Conservation (phyloP, 139 green algal genomes). For the Trebouxia sp. region DNA sequence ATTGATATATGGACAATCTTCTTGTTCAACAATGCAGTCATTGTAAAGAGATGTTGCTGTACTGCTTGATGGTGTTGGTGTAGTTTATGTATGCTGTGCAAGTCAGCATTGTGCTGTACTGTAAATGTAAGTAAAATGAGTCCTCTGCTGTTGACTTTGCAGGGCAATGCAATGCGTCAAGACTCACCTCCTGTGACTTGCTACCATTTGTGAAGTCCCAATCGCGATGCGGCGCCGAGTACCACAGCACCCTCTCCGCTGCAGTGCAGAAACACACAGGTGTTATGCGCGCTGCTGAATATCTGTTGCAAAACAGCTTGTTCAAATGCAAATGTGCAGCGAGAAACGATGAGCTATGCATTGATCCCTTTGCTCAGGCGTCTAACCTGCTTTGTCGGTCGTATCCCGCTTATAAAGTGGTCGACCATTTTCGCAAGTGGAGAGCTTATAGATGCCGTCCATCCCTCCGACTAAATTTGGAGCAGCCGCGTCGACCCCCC, state of each 20-base stretch:
- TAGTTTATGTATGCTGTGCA: no score
- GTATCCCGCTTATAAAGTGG: constrained; percentile 26
- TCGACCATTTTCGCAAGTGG: neutral
- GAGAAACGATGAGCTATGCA: neutral
- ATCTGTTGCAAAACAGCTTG: no score
- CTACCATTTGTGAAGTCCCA: constrained; percentile 28
- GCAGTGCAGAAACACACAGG: neutral
- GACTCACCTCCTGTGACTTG: neutral
- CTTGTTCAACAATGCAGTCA: no score
- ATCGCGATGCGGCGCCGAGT: neutral
- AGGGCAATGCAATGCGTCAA: neutral
- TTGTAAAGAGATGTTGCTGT: no score
- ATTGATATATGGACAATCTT: no score
- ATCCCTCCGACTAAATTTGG: neutral
- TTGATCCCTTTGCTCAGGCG: no score
- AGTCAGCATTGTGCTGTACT: no score
- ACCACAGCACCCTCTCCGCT: constrained; percentile 25
- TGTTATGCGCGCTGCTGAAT: neutral
- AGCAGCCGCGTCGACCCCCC: neutral
- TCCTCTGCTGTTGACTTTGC: no score
- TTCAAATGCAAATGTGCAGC: neutral
- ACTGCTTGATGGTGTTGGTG: no score
- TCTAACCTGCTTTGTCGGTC: neutral
- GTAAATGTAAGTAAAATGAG: no score
- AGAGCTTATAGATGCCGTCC: constrained; percentile 14